Conservation (phyloP, 768 basidiomycete species). For the Guyanaporus albipodus region DNA sequence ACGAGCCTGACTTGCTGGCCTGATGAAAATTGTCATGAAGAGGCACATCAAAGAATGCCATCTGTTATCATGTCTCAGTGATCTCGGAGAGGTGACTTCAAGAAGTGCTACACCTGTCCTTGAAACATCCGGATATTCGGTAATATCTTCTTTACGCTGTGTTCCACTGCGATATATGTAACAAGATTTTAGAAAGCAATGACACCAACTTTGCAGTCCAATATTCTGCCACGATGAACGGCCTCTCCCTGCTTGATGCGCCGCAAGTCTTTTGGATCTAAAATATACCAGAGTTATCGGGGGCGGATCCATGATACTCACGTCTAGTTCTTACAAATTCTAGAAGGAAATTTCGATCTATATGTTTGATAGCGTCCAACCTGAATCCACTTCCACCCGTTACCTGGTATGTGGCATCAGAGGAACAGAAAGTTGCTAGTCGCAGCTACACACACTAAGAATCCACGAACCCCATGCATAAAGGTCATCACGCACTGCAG, state of each 20-base stretch:
- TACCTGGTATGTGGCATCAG: conserved; percentile 39
- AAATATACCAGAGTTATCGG: neutral
- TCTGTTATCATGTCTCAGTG: conserved; percentile 38
- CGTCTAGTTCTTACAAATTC: conserved; percentile 51
- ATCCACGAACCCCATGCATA: conserved; percentile 78
- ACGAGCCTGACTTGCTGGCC: conserved; percentile 63
- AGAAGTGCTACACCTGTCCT: conserved; percentile 50
- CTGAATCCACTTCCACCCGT: conserved; percentile 74
- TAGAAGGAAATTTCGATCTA: conserved; percentile 65
- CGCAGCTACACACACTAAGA: conserved; percentile 41
- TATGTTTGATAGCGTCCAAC: conserved; percentile 90
- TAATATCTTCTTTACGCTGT: conserved; percentile 47
- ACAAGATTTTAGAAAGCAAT: neutral
- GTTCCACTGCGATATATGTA: neutral
- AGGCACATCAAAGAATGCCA: conserved; percentile 89
- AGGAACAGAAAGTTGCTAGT: neutral
- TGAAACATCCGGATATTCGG: conserved; percentile 58
- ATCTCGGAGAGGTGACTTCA: neutral
- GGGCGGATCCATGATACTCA: neutral
- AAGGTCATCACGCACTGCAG: conserved; percentile 72
- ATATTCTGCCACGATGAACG: conserved; percentile 77
- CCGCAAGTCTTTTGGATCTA: conserved; percentile 54
- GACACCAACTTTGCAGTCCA: conserved; percentile 68
- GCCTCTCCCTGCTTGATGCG: conserved; percentile 37
- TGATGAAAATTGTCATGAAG: conserved; percentile 79